These are phyloP conservation scores for Pleoardoris graminearum DNA, from an alignment of 2,329 filamentous ascomycete genomes.

Conservation along the genomic window DNA sequence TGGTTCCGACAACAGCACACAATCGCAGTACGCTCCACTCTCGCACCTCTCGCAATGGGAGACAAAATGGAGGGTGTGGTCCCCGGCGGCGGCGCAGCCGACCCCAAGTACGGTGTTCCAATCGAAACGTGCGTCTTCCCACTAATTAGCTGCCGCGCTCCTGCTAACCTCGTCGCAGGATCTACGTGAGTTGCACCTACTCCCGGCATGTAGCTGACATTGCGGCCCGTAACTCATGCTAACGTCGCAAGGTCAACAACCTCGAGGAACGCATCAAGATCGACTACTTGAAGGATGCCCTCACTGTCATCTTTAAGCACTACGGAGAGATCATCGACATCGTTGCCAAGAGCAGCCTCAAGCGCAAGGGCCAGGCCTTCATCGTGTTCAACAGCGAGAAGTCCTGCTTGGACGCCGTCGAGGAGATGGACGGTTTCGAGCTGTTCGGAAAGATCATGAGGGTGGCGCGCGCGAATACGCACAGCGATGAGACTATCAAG, in stretches of 20 bases:
- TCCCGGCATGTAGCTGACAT: slow-evolving; percentile 24
- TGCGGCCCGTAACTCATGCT: slow-evolving; percentile 27
- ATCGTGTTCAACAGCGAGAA: slow-evolving; percentile 85
- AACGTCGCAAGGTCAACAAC: slow-evolving; percentile 64
- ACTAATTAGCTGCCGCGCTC: slow-evolving; percentile 7
- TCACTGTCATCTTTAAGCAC: slow-evolving; percentile 80
- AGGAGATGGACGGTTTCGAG: slow-evolving; percentile 89
- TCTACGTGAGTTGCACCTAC: slow-evolving; percentile 38
- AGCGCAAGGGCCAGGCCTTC: slow-evolving; percentile 94
- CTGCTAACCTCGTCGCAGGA: slow-evolving; percentile 36
- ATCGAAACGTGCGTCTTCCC: slow-evolving; percentile 40
- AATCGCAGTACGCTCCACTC: background rate
- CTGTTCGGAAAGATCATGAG: slow-evolving; percentile 90
- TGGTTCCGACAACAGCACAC: slow-evolving; percentile 2
- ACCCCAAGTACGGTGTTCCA: slow-evolving; percentile 40
- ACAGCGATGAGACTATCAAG: slow-evolving; percentile 85
- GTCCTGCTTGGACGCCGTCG: slow-evolving; percentile 77
- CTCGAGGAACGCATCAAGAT: slow-evolving; percentile 91
- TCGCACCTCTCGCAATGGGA: slow-evolving; percentile 29
- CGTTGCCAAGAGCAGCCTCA: slow-evolving; percentile 85
- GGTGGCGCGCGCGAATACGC: slow-evolving; percentile 77
- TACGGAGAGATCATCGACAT: slow-evolving; percentile 86
- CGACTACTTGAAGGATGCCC: slow-evolving; percentile 71
- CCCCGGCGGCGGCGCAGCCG: slow-evolving; percentile 24
- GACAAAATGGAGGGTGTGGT: slow-evolving; percentile 44